Evolutionary conservation across 2,329 filamentous ascomycete genomes (phyloP), one percentile per base, ranked within the genome.

Genomic region (Calycina herbarum): DNA sequence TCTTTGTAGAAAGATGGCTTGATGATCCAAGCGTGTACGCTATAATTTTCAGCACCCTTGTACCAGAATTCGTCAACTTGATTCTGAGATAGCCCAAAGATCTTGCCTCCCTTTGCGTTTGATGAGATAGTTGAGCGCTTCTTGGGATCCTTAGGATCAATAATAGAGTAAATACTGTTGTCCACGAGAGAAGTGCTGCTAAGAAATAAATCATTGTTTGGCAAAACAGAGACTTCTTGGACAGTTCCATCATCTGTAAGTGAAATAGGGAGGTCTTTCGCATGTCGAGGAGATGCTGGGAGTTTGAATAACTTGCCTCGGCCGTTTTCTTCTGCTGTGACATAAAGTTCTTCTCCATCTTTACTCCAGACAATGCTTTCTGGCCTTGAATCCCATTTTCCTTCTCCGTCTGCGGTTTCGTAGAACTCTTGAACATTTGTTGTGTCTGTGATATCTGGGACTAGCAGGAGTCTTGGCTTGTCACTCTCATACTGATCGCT

Each of bases 401-500:
- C 89, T 67, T 85, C 82, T n/a, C 85, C 86, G 70, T 91, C 86
- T 3, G 82, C 76, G 0, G 86, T 86, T 66, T 83, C 79, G 72
- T 86, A 89, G 67, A 89, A 88, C 71, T 89, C 86, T 68, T 86
- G 81, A 13, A 88, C 83, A 66, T 84, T 83, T 66, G 79, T 80
- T 10, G 87, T 78, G 66, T 88, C 82, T 15, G 76, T 76, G 59
- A 91, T 79, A 70, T 92, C 83, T 1, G 86, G 83, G 6, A 92
- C 76, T 2, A 92, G 78, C 68, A 93, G 78, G 3, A 93, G 79
- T 57, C 88, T 84, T 57, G 89, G 84, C 76, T 90, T 90, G 79
- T 97, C 93, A 17, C 89, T 86, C 77, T 97, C 93, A 75, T 97
- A 96, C 66, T 89, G 87, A 61, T 86, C 82, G 64, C 84, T 84